Base-by-base conservation (phyloP, 352 stramenopile species). In the Phytophthora pistaciae region DNA sequence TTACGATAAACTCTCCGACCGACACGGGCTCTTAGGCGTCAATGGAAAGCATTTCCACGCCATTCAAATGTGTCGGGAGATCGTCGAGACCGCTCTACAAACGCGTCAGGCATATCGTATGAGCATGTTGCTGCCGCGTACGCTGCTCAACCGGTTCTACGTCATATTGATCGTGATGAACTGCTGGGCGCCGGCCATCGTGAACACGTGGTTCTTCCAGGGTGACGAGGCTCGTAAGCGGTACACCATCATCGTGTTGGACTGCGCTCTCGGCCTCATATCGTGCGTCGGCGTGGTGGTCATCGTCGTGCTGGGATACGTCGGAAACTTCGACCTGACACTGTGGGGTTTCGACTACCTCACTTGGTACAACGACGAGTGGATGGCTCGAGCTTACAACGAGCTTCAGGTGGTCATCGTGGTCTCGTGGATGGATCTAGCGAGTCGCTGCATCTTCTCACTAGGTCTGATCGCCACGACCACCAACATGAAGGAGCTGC, bases 81-180 rank as follows among this genome's bases (percentile, higher is more conserved):
- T 77, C 4, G 14, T 63, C 7, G 70, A 77, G 48, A 62, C 59
- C 11, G 27, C 57, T 13, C 46, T 74, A 27, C 70, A 77, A 29
- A 56, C 38, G 0, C 18, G 48, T 4, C 70, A 77, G 23, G 64
- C 59, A 5, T 53, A 64, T 50, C 48, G 50, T 11, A 73, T 77
- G 58, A 77, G 70, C 49, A 56, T 54, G n/a, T 64, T 59, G 16
- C 56, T 77, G 13, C 46, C 64, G 11, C 59, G 49, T 5, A 16
- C 60, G 4, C 66, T 69, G 54, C 58, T 83, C 13, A 76, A 83
- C 50, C 57, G 61, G 0, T 56, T 80, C n/a, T 77, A 72, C n/a
- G 64, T 75, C 5, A 38, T 21, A 7, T 36, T 82, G 2, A 13
- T 82, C 11, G 54, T 75, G 18, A 21, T 64, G 0, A 77, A 73